A percentile compares a stretch with the other conserved stretches of the same genome.
phyloP scores from a whole-genome alignment of 2,329 filamentous ascomycete species.

The Neoscytalidium dimidiatum region DNA sequence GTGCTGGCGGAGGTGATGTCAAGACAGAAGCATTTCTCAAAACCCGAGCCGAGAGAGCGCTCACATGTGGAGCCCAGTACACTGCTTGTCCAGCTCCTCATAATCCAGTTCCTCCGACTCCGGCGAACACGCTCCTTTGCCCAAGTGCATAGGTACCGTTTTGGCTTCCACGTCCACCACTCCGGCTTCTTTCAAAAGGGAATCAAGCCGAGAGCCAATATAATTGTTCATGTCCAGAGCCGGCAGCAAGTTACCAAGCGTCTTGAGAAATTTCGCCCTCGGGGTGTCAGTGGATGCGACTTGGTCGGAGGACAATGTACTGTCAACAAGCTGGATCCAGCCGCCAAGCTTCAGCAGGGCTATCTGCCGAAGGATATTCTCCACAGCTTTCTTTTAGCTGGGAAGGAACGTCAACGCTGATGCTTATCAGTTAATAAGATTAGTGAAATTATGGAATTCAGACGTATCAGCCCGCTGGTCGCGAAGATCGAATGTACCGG shows the following conservation, averaged over 20 bases:
- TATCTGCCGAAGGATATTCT: neutral
- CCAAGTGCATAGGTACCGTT: neutral
- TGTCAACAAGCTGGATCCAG: neutral
- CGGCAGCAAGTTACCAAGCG: neutral
- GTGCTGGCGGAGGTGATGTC: conserved; percentile 83
- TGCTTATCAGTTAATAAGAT: neutral
- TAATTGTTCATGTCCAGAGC: neutral
- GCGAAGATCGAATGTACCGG: neutral
- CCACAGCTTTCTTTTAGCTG: neutral
- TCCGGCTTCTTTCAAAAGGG: neutral
- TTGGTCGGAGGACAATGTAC: neutral
- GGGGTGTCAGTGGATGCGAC: neutral
- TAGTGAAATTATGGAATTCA: neutral
- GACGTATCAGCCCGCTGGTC: neutral
- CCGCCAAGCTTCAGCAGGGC: neutral
- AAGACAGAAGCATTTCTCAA: conserved; percentile 92
- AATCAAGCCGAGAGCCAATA: neutral
- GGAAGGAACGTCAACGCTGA: neutral
- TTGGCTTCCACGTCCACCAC: neutral
- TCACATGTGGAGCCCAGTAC: conserved; percentile 81
- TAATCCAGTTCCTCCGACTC: neutral
- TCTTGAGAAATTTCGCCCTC: neutral
- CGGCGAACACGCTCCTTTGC: neutral
- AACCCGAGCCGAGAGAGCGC: conserved; percentile 81
- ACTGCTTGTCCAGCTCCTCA: conserved; percentile 54